phyloP scores from a whole-genome alignment of 352 stramenopile species.

The Pythium sukuiense region DNA sequence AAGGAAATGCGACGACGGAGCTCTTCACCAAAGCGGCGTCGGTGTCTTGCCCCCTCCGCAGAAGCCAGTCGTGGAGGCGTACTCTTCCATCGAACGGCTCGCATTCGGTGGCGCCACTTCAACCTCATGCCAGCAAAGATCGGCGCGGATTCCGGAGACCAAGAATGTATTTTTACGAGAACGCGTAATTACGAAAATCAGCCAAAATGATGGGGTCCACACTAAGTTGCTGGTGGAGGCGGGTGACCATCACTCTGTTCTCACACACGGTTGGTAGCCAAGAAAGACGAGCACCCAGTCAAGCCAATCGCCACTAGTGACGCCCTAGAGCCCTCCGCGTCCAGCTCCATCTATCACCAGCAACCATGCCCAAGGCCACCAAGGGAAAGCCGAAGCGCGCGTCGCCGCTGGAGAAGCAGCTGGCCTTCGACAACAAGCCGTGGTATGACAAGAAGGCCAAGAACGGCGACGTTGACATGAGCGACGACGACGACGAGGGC shows the following conservation, averaged over 20 bases:
- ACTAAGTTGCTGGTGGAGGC: neutral
- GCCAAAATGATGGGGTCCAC: constrained; percentile 17
- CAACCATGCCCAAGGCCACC: constrained; percentile 67
- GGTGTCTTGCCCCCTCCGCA: neutral
- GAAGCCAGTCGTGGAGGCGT: neutral
- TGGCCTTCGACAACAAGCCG: constrained; percentile 84
- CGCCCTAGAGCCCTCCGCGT: neutral
- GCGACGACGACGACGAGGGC: constrained; percentile 61
- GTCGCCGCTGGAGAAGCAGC: constrained; percentile 85
- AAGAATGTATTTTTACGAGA: neutral
- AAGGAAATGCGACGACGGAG: neutral
- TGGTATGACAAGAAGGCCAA: constrained; percentile 73
- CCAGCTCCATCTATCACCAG: neutral
- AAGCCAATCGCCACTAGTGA: constrained; percentile 9
- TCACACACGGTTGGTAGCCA: constrained; percentile 28
- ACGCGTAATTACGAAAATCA: neutral
- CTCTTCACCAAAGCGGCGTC: neutral
- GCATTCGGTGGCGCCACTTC: constrained; percentile 5
- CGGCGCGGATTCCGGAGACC: neutral
- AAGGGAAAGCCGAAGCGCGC: constrained; percentile 82
- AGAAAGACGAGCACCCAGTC: constrained; percentile 15
- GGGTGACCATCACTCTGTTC: constrained; percentile 20
- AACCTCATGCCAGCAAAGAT: constrained; percentile 1
- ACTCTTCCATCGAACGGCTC: constrained; percentile 5
- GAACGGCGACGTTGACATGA: constrained; percentile 41